These are phyloP conservation scores for Hydrangea macrophylla DNA, from an alignment of 148 eudicot species.

Conservation along the genomic window DNA sequence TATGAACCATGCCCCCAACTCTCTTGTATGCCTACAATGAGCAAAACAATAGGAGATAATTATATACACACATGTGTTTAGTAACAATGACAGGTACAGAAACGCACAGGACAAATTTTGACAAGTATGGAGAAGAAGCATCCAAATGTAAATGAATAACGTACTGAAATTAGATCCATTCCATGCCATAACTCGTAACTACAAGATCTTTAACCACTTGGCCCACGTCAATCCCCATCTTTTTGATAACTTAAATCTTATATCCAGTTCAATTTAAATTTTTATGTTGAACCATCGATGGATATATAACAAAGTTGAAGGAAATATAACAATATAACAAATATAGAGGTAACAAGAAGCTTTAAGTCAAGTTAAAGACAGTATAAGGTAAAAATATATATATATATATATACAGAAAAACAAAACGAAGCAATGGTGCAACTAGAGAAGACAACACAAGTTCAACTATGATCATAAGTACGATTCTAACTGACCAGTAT, in stretches of 20 bases:
- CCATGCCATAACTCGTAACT: not conserved
- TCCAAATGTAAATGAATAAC: too few relatives aligned
- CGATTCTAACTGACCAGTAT: too few relatives aligned
- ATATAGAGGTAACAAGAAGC: not conserved
- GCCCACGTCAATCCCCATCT: not conserved
- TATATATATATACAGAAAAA: too few relatives aligned
- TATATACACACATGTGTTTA: not conserved
- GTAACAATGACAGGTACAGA: not conserved
- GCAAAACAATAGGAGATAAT: slow-evolving; percentile 4
- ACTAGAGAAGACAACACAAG: too few relatives aligned
- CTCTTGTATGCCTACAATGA: slow-evolving; percentile 73
- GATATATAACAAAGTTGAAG: not conserved
- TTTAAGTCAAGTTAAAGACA: too few relatives aligned
- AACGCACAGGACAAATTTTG: not conserved
- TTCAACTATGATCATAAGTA: too few relatives aligned
- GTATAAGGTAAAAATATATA: too few relatives aligned
- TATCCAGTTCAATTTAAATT: not conserved
- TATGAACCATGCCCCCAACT: slow-evolving; percentile 78
- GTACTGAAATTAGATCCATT: not conserved
- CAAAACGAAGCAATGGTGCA: too few relatives aligned
- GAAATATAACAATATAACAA: not conserved
- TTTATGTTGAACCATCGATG: too few relatives aligned
- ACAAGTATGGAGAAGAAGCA: not conserved
- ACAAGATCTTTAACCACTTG: not conserved
- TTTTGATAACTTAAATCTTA: not conserved